These are phyloP conservation scores for Tolypocladium pustulatum DNA, from an alignment of 2,329 filamentous ascomycete genomes.

Conservation along the genomic window DNA sequence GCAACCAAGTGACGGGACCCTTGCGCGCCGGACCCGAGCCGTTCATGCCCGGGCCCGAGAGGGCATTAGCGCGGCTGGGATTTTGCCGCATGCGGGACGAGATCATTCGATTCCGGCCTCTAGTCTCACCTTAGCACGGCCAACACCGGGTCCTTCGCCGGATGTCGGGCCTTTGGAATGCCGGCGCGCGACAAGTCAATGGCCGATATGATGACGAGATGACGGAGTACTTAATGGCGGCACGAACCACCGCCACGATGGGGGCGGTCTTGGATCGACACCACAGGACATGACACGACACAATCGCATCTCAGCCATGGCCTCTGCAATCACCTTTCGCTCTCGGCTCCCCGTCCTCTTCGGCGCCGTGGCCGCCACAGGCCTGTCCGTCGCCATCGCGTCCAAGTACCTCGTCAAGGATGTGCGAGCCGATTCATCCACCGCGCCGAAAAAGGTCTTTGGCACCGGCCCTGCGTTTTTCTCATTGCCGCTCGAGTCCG, in stretches of 20 bases:
- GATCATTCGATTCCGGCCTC: too few relatives aligned
- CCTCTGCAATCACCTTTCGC: background rate
- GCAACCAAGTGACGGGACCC: too few relatives aligned
- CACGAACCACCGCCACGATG: too few relatives aligned
- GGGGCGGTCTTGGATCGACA: too few relatives aligned
- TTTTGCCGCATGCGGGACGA: too few relatives aligned
- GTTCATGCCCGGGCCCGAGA: too few relatives aligned
- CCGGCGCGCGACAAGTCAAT: background rate
- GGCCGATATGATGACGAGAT: background rate
- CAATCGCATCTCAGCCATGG: background rate
- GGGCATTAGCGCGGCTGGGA: too few relatives aligned
- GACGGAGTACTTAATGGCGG: too few relatives aligned
- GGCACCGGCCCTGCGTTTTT: slow-evolving; percentile 29
- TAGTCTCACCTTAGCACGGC: background rate
- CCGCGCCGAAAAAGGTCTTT: slow-evolving; percentile 12
- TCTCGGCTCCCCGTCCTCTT: background rate
- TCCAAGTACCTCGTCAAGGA: background rate
- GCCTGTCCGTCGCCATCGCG: background rate
- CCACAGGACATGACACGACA: too few relatives aligned
- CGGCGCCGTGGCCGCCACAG: background rate
- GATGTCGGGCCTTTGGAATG: background rate
- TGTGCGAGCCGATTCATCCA: background rate
- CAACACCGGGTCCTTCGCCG: background rate
- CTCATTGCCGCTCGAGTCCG: slow-evolving; percentile 37
- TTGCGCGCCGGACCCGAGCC: too few relatives aligned